Evolutionary conservation across 352 stramenopile species (phyloP).

Genomic region (Phytophthora sansomeana): DNA sequence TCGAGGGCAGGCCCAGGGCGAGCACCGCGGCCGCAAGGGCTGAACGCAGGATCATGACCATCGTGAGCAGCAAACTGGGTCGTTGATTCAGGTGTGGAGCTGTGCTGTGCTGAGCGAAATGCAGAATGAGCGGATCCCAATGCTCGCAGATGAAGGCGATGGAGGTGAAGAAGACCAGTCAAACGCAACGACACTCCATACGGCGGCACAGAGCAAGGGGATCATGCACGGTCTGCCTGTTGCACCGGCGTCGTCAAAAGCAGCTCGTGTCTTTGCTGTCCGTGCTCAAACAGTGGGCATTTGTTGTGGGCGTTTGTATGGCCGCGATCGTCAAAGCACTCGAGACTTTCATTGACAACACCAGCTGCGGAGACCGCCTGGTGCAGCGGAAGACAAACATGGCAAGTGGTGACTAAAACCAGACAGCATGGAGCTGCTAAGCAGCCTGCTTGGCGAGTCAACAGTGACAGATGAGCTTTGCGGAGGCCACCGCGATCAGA

Average conservation of each 20-base stretch:
- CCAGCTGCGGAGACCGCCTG: conserved; percentile 26
- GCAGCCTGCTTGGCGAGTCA: not conserved
- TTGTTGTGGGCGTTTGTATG: conserved; percentile 33
- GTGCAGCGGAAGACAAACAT: conserved; percentile 14
- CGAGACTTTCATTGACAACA: not conserved
- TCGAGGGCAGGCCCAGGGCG: conserved; percentile 15
- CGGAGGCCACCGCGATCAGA: not conserved
- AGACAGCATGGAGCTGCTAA: not conserved
- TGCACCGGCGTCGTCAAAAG: conserved; percentile 6
- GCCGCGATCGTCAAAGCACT: conserved; percentile 21
- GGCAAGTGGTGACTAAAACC: too few species aligned
- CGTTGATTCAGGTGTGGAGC: not conserved
- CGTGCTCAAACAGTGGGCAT: conserved; percentile 21
- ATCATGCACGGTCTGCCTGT: not conserved
- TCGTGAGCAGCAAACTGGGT: conserved; percentile 11
- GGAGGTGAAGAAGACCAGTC: conserved; percentile 3
- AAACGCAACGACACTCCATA: conserved; percentile 6
- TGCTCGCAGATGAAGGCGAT: not conserved
- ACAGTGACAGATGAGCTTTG: not conserved
- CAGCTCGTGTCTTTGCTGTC: conserved; percentile 30
- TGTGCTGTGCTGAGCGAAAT: conserved; percentile 20
- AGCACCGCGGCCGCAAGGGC: conserved; percentile 20
- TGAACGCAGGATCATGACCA: conserved; percentile 26
- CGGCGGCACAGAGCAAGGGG: conserved; percentile 8
- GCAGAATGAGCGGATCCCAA: conserved; percentile 16